Evolutionary conservation across 2,329 filamentous ascomycete genomes (phyloP).

Genomic region (Byssochlamys sp.): DNA sequence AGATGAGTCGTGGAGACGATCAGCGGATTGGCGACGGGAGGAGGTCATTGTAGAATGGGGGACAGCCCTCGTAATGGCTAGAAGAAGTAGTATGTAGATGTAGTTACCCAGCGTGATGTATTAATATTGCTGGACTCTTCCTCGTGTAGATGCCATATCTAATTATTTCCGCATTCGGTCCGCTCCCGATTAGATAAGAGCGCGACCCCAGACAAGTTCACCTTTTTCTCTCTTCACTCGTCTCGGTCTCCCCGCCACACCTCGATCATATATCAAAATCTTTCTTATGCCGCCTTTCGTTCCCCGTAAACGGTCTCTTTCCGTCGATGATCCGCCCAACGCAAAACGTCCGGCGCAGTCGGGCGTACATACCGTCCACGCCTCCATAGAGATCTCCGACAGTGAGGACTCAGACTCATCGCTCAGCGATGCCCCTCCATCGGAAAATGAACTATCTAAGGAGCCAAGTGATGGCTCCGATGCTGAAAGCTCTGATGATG

Average conservation of each 20-base stretch:
- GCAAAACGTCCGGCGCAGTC: conserved; percentile 22
- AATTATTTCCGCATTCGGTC: not conserved
- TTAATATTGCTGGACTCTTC: too few relatives aligned
- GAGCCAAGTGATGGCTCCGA: conserved; percentile 41
- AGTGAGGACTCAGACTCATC: conserved; percentile 22
- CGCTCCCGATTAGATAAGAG: not conserved
- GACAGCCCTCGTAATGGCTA: conserved; percentile 49
- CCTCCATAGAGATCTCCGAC: conserved; percentile 14
- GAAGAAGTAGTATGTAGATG: not conserved
- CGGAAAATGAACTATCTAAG: not conserved
- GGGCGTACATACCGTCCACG: conserved; percentile 14
- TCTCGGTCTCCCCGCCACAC: not conserved
- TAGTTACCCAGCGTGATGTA: too few relatives aligned
- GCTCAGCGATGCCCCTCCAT: conserved; percentile 21
- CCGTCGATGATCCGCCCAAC: conserved; percentile 24
- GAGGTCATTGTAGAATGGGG: conserved; percentile 54
- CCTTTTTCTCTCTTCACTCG: not conserved
- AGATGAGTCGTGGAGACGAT: conserved; percentile 42
- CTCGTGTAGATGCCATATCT: not conserved
- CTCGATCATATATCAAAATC: not conserved
- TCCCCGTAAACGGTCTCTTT: conserved; percentile 31
- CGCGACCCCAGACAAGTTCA: not conserved
- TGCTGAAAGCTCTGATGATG: conserved; percentile 54
- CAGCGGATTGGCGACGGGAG: conserved; percentile 40
- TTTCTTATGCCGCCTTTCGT: conserved; percentile 37